Base-by-base conservation (phyloP, 768 basidiomycete genomes). In the Cytidiella melzeri region DNA sequence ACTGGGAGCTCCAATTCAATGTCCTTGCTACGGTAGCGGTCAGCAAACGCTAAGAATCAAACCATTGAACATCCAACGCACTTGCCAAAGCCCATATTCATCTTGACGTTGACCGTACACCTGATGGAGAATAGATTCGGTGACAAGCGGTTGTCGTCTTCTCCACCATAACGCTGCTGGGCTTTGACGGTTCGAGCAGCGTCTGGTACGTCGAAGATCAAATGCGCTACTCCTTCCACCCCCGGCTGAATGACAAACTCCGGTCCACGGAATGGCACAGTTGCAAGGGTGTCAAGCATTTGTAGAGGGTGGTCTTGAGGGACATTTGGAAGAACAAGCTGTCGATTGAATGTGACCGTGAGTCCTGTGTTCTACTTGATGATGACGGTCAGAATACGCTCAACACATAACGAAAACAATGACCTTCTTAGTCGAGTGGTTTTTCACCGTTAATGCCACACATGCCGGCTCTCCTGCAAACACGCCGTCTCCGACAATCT, bases 381-480 rank as follows among this genome's bases (percentile, higher is more conserved):
- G 34, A 38, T n/a, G 34, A 46, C 7, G 27, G 30, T 44, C 40
- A 11, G 25, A 23, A 30, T 45, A 56, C 4, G 49, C 26, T 45
- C 26, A 39, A 43, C n/a, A n/a, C 37, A 40, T 26, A 44, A 28
- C 47, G 23, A 47, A 38, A 30, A 26, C 20, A 58, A 64, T 51
- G 41, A 87, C 89, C 83, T 84, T 90, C 68, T 85, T 87, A 44
- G 69, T 67, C 1, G 88, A 86, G 61, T 89, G 84, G 58, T 92
- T 92, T 72, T 83, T 89, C 42, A 92, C 82, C 54, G 84, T 80
- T 46, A 92, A 65, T 58, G 89, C 84, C 38, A 92, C 71, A 60
- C 82, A 85, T 15, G 76, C 82, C 52, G 76, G 78, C 58, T 81
- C 78, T 7, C 89, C 89, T 25, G 83, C 77, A 6, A 88, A 72